Base-by-base conservation (phyloP, 345 rosid species). In the Anastatica hierochuntica region DNA sequence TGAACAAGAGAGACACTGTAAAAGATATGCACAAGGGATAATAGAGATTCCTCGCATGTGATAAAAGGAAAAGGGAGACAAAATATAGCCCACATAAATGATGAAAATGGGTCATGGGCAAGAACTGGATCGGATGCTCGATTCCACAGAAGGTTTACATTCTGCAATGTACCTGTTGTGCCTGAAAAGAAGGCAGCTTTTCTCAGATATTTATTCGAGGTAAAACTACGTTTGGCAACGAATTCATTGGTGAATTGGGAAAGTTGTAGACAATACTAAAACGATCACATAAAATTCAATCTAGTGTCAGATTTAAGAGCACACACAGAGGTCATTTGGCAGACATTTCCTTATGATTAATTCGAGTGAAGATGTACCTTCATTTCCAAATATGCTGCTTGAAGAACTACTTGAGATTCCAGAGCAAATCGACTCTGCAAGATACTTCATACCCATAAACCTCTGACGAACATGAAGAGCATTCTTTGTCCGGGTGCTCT, bases 11-110 rank as follows among this genome's bases (percentile, higher is more conserved):
- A 69, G 55, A 85, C 95, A 47, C 56, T 63, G 66, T 92, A 74
- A 78, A 88, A 92, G 36, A 83, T 27, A 76, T 88, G 98, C 68
- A 92, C 80, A 49, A 88, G 84, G 42, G 95, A 76, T 50, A 88
- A 46, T 43, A 92, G 59, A 53, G 94, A 85, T 42, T 85, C 83
- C 71, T 79, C 67, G 43, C 98, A 83, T 16, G 76, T 76, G 41
- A 92, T 42, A 69, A 88, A 84, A 53, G 94, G 97, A 59, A 42
- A 66, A 23, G 98, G 98, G 66, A 88, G 98, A 69, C 94, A 92
- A 72, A 76, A 92, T 56, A 92, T 72, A 73, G 78, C 70, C 97
- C 96, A 92, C 88, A 88, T 88, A 71, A 92, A 77, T 18, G 98
- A 83, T 66, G 98, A 88, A 72, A 92, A 92, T 52, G 96, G 87